phyloP scores from a whole-genome alignment of 805 yeast species.

The Myxozyma monticola region DNA sequence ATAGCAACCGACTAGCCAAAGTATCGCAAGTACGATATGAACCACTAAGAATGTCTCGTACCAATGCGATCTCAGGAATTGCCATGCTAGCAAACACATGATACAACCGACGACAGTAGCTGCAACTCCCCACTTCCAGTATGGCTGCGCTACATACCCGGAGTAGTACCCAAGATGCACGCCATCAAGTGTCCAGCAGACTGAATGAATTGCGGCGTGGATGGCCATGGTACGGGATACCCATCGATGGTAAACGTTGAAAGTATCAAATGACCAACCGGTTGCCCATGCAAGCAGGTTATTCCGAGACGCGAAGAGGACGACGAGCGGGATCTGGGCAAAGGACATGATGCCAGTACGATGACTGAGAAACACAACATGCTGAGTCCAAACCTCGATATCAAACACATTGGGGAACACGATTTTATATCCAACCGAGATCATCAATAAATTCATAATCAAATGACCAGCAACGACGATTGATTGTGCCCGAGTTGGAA shows the following conservation, averaged over 20 bases:
- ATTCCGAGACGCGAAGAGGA: conserved; percentile 70
- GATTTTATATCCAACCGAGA: conserved; percentile 1
- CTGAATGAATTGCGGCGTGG: conserved; percentile 55
- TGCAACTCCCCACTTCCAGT: conserved; percentile 34
- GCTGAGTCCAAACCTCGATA: neutral
- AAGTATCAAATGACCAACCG: conserved; percentile 64
- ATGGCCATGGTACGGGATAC: conserved; percentile 51
- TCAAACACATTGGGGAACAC: neutral
- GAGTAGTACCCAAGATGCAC: neutral
- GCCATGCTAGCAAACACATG: conserved; percentile 50
- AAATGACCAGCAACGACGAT: conserved; percentile 5
- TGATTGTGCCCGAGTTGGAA: conserved; percentile 16
- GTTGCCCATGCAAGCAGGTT: conserved; percentile 62
- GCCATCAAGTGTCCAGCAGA: conserved; percentile 14
- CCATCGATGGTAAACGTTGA: conserved; percentile 66
- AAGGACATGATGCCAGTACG: conserved; percentile 35
- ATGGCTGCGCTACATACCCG: neutral
- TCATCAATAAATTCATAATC: conserved; percentile 6
- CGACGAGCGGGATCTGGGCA: conserved; percentile 50
- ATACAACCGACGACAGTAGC: conserved; percentile 47
- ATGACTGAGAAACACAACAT: neutral
- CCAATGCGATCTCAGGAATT: conserved; percentile 48
- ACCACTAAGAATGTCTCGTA: conserved; percentile 61
- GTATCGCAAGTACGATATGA: conserved; percentile 57
- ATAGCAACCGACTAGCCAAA: conserved; percentile 54